phyloP scores from a whole-genome alignment of 2,329 filamentous ascomycete species.

The Mycosphaerella sp. region DNA sequence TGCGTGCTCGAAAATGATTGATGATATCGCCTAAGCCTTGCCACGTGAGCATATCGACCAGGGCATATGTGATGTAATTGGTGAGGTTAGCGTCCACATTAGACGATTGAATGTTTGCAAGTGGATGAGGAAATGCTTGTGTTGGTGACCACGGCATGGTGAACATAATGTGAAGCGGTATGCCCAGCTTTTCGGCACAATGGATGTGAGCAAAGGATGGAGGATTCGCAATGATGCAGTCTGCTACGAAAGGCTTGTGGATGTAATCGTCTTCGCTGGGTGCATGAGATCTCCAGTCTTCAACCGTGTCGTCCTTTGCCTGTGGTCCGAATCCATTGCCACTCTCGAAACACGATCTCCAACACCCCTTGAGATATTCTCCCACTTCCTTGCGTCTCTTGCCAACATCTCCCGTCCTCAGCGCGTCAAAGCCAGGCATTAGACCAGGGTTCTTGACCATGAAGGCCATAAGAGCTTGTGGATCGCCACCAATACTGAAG shows the following conservation, averaged over 20 bases:
- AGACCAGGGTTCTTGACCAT: slow-evolving; percentile 87
- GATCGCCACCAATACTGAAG: slow-evolving; percentile 48
- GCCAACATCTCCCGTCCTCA: slow-evolving; percentile 70
- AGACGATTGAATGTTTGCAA: slow-evolving; percentile 72
- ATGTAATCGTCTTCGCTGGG: slow-evolving; percentile 39
- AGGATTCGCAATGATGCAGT: slow-evolving; percentile 73
- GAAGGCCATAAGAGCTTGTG: slow-evolving; percentile 57
- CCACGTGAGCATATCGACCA: slow-evolving; percentile 91
- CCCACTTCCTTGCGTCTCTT: slow-evolving; percentile 68
- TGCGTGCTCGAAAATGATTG: slow-evolving; percentile 73
- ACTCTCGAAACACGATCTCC: slow-evolving; percentile 76
- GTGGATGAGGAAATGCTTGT: slow-evolving; percentile 75
- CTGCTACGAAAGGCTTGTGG: slow-evolving; percentile 67
- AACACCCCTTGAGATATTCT: slow-evolving; percentile 76
- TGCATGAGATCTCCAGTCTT: slow-evolving; percentile 40
- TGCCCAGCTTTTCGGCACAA: slow-evolving; percentile 66
- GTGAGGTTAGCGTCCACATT: slow-evolving; percentile 71
- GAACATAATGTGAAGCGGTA: slow-evolving; percentile 81
- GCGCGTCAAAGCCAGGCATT: slow-evolving; percentile 72
- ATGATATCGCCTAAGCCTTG: slow-evolving; percentile 87
- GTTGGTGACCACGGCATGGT: slow-evolving; percentile 93
- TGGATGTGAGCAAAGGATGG: slow-evolving; percentile 73
- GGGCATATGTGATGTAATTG: slow-evolving; percentile 75
- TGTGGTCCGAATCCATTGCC: slow-evolving; percentile 55
- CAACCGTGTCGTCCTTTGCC: slow-evolving; percentile 40